Base-by-base conservation (phyloP, 148 eudicot species). In the Chenopodium quinoa region DNA sequence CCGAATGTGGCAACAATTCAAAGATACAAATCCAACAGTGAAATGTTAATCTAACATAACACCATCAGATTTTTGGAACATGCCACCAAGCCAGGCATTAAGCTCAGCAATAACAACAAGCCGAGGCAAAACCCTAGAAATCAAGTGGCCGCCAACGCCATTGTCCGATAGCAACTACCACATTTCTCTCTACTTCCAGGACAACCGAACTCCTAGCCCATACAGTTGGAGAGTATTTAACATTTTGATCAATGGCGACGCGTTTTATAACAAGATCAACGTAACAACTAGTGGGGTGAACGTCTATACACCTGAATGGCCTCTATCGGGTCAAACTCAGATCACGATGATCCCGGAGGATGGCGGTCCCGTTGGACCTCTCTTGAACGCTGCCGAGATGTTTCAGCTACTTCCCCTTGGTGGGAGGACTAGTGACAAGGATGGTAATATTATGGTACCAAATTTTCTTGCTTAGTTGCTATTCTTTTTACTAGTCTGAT, bases 141-240 rank as follows among this genome's bases (percentile, higher is more conserved):
- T 96, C 50, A 60, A 85, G 23, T 93, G 98, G 99, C 97, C 98
- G 9, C 77, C 88, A 9, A 87, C 68, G 75, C 12, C 90, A 0
- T 86, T 95, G n/a, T 89, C 95, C 0, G 22, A 71, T 9, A 83
- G 86, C 63, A 82, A 50, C 75, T 96, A 96, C 86, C 90, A 96
- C 47, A 64, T 96, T 4, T 88, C 93, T 1, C 89, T 96, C 5
- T 96, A 96, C 85, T 96, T 96, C 76, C 99, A 96, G 60, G 99
- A 96, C 46, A 90, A 88, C 27, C 86, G 99, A 3, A 85, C 56
- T 40, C 91, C 92, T 22, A 89, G 97, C 80, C 93, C 99, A 1
- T 88, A 82, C 31, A 93, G 93, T 80, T 96, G 98, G 99, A 84
- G 99, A 85, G 92, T 91, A 1, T 96, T 96, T 73, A 89, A 83